A percentile compares a stretch with the other conserved stretches of the same genome.
These are phyloP conservation scores for Oryza glaberrima DNA, from an alignment of 176 grass and related monocot genomes.

Conservation along the genomic window DNA sequence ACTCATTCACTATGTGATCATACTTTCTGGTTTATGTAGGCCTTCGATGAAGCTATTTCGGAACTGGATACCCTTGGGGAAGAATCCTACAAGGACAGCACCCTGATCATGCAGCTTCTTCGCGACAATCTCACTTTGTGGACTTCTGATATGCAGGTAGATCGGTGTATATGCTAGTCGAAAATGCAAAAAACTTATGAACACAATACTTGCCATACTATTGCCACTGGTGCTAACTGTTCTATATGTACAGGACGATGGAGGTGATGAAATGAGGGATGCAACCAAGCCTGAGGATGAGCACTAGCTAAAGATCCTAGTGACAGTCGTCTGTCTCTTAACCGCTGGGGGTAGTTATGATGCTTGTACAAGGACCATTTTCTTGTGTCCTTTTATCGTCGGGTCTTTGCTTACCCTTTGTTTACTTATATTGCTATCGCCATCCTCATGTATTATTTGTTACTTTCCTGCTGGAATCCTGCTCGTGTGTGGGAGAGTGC, in stretches of 20 bases:
- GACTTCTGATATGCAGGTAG: conserved; percentile 99
- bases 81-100: conserved; percentile 99
- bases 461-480: conserved; percentile 54
- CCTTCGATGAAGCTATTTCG: conserved; percentile 92
- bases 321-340: conserved; percentile 28
- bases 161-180: background rate
- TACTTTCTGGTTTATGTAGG: conserved; percentile 47
- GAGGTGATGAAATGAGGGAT: conserved; percentile 84
- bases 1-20: conserved; percentile 14
- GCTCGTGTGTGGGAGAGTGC: conserved; percentile 46
- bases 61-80: conserved; percentile 95
- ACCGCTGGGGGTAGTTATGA: conserved; percentile 45
- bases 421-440: conserved; percentile 50
- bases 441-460: conserved; percentile 43
- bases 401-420: conserved; percentile 50
- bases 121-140: conserved; percentile 98
- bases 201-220: background rate
- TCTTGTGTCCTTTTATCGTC: conserved; percentile 45
- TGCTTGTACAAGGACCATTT: conserved; percentile 63
- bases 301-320: conserved; percentile 52
- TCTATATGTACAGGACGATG: conserved; percentile 71
- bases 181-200: background rate
- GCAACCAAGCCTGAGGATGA: conserved; percentile 72
- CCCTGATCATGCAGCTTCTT: conserved; percentile 99
- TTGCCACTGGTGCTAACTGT: conserved; percentile 13